A percentile compares a stretch with the other conserved stretches of the same genome.
phyloP scores from a whole-genome alignment of 1,284 basidiomycete species.

The Taiwanofungus camphoratus region DNA sequence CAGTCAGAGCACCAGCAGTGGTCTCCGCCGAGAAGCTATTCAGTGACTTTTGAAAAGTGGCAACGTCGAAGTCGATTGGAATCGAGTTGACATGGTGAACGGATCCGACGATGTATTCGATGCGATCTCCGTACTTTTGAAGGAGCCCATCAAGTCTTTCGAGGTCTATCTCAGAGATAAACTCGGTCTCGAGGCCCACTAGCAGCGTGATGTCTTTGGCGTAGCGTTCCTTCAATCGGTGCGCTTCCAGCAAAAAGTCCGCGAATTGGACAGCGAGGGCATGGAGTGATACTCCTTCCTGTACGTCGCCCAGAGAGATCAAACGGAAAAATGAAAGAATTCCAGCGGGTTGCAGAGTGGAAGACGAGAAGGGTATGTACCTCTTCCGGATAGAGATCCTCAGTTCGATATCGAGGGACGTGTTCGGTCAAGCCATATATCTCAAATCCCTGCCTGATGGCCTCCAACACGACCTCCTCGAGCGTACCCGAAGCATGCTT shows the following conservation, averaged over 20 bases:
- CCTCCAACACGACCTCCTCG: constrained; percentile 75
- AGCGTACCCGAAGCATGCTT: constrained; percentile 79
- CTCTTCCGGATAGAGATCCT: constrained; percentile 96
- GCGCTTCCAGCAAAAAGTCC: constrained; percentile 70
- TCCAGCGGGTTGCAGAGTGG: constrained; percentile 10
- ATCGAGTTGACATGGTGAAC: constrained; percentile 87
- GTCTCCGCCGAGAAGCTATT: constrained; percentile 30
- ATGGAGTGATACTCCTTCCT: constrained; percentile 46
- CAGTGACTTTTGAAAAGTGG: constrained; percentile 63
- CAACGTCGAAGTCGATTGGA: constrained; percentile 89
- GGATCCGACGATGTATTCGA: constrained; percentile 92
- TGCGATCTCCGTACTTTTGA: constrained; percentile 35
- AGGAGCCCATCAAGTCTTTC: constrained; percentile 50
- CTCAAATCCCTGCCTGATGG: constrained; percentile 74
- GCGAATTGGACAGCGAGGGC: constrained; percentile 56
- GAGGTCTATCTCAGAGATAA: constrained; percentile 69
- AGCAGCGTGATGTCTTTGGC: constrained; percentile 67
- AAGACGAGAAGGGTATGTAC: constrained; percentile 37
- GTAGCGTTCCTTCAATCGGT: constrained; percentile 60
- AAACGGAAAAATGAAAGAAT: neutral
- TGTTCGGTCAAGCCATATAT: constrained; percentile 94
- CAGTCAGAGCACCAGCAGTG: neutral
- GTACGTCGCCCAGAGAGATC: constrained; percentile 1
- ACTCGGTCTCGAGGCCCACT: constrained; percentile 93
- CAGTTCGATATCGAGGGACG: constrained; percentile 75